Evolutionary conservation across 2,329 filamentous ascomycete genomes (phyloP), one percentile per base, ranked within the genome.

Genomic region (Trichoderma sp.): DNA sequence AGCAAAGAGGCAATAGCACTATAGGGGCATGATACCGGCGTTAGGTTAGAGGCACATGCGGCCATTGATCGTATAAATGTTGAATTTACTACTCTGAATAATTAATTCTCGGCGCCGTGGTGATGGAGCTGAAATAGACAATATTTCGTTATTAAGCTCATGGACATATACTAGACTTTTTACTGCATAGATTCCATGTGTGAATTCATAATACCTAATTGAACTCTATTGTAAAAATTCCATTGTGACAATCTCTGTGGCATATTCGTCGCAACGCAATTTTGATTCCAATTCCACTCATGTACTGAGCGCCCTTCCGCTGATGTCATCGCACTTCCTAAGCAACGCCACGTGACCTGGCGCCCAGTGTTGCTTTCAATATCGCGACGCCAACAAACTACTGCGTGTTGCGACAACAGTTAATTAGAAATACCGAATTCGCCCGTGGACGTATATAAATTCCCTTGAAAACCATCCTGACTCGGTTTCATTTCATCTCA

Each of bases 281-380:
- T 50, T 67, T 29, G 24, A 41, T 38, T 66, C 35, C 12, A 16
- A 38, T 14, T 38, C 35, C 38, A 41, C 16, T 18, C 21, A 66
- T 45, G 18, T 16, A 50, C 16, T 2, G 14, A 31, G n/a, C 29
- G 29, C 60, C 62, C 33, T 38, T 53, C 41, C 33, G 65, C 73
- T 75, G 73, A 74, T 74, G 71, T 74, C 71, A 74, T 59, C 35
- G 33, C 45, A 24, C 7, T 18, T 45, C 62, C 16, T 11, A 8
- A 29, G 59, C 60, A 41, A 53, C 31, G 35, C 75, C 41, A 79
- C 77, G 78, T 79, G 78, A 76, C 65, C 24, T 74, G 76, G 76
- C 76, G 76, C 73, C 45, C 59, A 45, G 16, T 76, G 78, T 79
- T 79, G 78, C 78, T 79, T 69, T 78, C 14, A 45, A 79, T 79